Evolutionary conservation across 192 early-diverging fungal genomes (phyloP).

Genomic region (Backusella australiensis): DNA sequence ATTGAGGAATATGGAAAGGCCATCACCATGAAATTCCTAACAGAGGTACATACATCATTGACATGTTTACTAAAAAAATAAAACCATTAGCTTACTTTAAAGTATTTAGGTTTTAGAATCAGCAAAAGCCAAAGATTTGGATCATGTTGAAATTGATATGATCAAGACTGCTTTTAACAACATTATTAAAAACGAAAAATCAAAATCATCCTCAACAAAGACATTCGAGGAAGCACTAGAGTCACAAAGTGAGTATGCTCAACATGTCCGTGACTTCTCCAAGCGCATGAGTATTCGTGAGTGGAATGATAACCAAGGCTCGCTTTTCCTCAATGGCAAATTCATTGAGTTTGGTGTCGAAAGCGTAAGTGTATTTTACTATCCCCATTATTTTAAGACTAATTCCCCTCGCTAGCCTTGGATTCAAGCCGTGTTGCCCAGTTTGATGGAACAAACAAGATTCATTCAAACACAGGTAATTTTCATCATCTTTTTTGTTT

Average conservation of each 20-base stretch:
- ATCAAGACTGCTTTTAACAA: slow-evolving; percentile 1
- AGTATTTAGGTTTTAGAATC: slow-evolving; percentile 5
- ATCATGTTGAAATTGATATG: neutral
- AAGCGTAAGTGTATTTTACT: slow-evolving; percentile 2
- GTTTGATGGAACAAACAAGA: slow-evolving; percentile 26
- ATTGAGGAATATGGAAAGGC: slow-evolving; percentile 30
- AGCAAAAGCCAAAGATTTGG: neutral
- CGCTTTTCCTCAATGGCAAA: slow-evolving; percentile 82
- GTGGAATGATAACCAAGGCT: slow-evolving; percentile 36
- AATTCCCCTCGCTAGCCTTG: slow-evolving; percentile 23
- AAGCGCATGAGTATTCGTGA: slow-evolving; percentile 21
- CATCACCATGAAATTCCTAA: slow-evolving; percentile 33
- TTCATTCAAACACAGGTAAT: slow-evolving; percentile 32
- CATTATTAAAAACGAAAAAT: neutral
- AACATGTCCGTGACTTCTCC: slow-evolving; percentile 11
- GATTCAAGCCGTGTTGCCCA: slow-evolving; percentile 23
- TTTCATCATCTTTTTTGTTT: neutral
- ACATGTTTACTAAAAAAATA: neutral
- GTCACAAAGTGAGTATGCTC: slow-evolving; percentile 9
- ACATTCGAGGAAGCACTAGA: slow-evolving; percentile 21
- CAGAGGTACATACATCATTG: slow-evolving; percentile 22
- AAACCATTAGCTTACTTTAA: neutral
- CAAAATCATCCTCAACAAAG: slow-evolving; percentile 12
- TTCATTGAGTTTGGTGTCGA: slow-evolving; percentile 59
- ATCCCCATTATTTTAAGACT: neutral